Evolutionary conservation across 2,329 filamentous ascomycete genomes (phyloP).

Genomic region (Claviceps digitariae): DNA sequence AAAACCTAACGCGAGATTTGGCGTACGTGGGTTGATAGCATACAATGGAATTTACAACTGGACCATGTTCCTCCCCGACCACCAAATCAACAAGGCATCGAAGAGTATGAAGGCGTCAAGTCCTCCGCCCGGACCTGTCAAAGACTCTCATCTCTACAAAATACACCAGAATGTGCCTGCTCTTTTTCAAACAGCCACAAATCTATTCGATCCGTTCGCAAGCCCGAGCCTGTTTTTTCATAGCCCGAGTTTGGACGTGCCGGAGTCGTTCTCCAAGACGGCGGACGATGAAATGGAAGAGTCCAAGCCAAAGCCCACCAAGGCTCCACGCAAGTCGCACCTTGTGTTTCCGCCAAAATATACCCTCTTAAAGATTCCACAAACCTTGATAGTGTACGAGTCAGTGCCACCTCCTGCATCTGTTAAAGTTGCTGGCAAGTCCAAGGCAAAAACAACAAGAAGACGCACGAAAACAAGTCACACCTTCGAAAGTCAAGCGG

Average conservation of each 20-base stretch:
- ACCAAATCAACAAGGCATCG: slow-evolving; percentile 26
- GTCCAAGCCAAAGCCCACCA: slow-evolving; percentile 8
- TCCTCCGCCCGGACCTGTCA: slow-evolving; percentile 10
- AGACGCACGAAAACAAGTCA: slow-evolving; percentile 19
- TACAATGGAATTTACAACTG: slow-evolving; percentile 53
- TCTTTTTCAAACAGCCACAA: slow-evolving; percentile 34
- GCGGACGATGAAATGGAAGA: slow-evolving; percentile 17
- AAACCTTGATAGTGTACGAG: slow-evolving; percentile 35
- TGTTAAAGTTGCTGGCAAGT: background rate
- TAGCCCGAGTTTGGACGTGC: slow-evolving; percentile 32
- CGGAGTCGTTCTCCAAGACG: slow-evolving; percentile 28
- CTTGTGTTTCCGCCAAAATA: slow-evolving; percentile 33
- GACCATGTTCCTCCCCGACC: slow-evolving; percentile 44
- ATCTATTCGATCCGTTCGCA: slow-evolving; percentile 47
- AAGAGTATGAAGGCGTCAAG: slow-evolving; percentile 8
- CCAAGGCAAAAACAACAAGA: slow-evolving; percentile 8
- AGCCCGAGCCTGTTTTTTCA: slow-evolving; percentile 47
- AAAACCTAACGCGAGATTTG: slow-evolving; percentile 26
- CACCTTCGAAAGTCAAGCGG: slow-evolving; percentile 32
- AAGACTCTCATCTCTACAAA: slow-evolving; percentile 23
- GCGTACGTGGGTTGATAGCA: slow-evolving; percentile 38
- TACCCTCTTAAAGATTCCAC: slow-evolving; percentile 35
- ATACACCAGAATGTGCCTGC: slow-evolving; percentile 22
- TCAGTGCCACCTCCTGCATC: slow-evolving; percentile 12
- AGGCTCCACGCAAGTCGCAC: slow-evolving; percentile 25